Conservation (phyloP, 2,329 filamentous ascomycete species). For the Pseudocercospora musae region DNA sequence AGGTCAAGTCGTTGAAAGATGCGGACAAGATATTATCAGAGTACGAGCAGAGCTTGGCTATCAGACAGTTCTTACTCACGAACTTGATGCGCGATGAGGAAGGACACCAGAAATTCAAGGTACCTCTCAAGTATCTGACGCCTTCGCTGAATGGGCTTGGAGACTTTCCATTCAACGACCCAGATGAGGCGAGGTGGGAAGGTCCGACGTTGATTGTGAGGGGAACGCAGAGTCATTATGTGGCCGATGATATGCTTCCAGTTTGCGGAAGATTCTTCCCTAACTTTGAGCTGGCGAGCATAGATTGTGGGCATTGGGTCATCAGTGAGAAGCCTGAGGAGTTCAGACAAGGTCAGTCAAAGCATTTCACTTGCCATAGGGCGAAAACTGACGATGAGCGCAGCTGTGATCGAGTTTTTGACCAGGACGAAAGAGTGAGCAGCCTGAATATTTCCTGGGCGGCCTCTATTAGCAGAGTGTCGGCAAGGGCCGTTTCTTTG, state of each 20-base stretch:
- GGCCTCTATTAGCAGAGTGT: neutral
- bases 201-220: constrained; percentile 78
- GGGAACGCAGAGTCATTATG: constrained; percentile 73
- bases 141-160: constrained; percentile 70
- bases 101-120: constrained; percentile 66
- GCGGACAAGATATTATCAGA: constrained; percentile 74
- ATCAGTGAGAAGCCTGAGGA: constrained; percentile 82
- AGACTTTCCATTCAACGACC: constrained; percentile 81
- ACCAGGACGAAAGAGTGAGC: constrained; percentile 46
- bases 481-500: neutral
- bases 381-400: constrained; percentile 11
- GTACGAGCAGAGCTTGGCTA: constrained; percentile 69
- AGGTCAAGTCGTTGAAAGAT: constrained; percentile 66
- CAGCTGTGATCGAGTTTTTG: constrained; percentile 65
- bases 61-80: constrained; percentile 88
- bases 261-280: constrained; percentile 80
- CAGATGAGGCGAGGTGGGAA: constrained; percentile 64
- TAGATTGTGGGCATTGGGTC: constrained; percentile 82
- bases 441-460: neutral
- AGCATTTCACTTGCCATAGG: neutral
- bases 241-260: constrained; percentile 77
- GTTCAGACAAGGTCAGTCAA: constrained; percentile 65
- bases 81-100: constrained; percentile 65
- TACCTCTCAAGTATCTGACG: constrained; percentile 71
- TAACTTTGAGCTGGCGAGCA: constrained; percentile 66